Evolutionary conservation across 2,329 filamentous ascomycete species (phyloP).

Genomic region (Fusarium euwallaceae): DNA sequence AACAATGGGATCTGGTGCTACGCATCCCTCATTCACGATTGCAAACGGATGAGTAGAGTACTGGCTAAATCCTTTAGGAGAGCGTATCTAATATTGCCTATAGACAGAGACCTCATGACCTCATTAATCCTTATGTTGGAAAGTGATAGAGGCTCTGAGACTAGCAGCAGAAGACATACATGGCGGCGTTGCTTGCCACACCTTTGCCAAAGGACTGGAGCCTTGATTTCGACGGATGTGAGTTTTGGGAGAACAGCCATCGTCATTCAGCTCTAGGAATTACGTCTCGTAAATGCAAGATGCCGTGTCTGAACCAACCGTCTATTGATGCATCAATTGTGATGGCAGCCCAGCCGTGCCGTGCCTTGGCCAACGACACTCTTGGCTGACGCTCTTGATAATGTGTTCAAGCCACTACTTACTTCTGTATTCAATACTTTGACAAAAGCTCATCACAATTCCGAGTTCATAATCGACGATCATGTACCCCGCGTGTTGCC

Average conservation of each 20-base stretch:
- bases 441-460: background rate
- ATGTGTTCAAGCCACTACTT: background rate
- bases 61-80: background rate
- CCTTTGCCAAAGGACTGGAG: background rate
- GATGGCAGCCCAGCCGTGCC: background rate
- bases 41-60: background rate
- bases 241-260: background rate
- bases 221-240: background rate
- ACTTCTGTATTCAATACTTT: background rate
- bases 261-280: background rate
- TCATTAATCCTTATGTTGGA: background rate
- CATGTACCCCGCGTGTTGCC: background rate
- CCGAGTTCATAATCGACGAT: background rate
- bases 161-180: too few species aligned
- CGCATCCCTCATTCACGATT: background rate
- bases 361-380: background rate
- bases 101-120: accelerated
- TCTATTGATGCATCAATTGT: background rate
- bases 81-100: background rate
- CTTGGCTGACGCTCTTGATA: background rate
- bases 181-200: background rate
- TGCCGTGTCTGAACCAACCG: background rate
- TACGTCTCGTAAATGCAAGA: background rate
- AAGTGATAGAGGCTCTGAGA: background rate
- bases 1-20: background rate